phyloP scores from a whole-genome alignment of 164 flowering plant genomes.

The grape (Vitis vinifera) region ASM3070453v1 NC_081808.1:4585501-4586000 shows the following conservation, averaged over 20 bases:
- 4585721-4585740: background rate
- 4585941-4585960: background rate
- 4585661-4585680: background rate
- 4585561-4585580: background rate
- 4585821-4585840: background rate
- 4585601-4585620: background rate
- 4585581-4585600: background rate
- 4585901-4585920: too few relatives aligned
- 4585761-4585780: background rate
- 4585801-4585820: background rate
- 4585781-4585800: background rate
- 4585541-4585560: background rate
- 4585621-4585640: background rate
- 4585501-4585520: too few relatives aligned
- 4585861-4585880: conserved; percentile 1
- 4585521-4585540: background rate
- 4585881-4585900: background rate
- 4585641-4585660: background rate
- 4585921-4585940: background rate
- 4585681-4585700: background rate
- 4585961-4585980: background rate
- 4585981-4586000: background rate
- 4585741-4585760: background rate
- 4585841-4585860: conserved; percentile 2
- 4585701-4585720: background rate